Evolutionary conservation across 305 asterid species (phyloP), one percentile per base, ranked within the genome.

Genomic region (Fraxinus latifolia): DNA sequence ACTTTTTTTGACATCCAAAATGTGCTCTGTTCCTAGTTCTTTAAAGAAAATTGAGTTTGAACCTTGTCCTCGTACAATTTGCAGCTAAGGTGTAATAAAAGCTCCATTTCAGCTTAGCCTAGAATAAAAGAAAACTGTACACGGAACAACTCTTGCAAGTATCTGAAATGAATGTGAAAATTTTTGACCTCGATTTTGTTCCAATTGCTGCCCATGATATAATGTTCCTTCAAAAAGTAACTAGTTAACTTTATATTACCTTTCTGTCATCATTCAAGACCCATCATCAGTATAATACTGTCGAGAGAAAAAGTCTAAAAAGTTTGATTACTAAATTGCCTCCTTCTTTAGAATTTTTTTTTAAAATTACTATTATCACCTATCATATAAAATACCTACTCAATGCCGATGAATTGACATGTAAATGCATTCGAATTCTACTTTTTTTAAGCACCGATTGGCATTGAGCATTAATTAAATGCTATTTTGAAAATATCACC

Each of bases 371-470:
- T 53, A 79, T 47, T 50, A 19, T 60, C 29, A 23, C 86, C 74
- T 79, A 67, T 53, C 27, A 76, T 70, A 4, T 17, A 15, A 11
- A 23, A 34, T 14, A 7, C 55, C 71, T 42, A 70, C 77, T 82
- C 33, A 74, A 72, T 31, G 73, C 65, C 36, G 31, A 67, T 83
- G 36, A 83, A 21, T 78, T 42, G 73, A 55, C 73, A 74, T 53
- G 62, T 5, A 71, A 67, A 19, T 70, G 74, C 15, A 9, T 15
- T 12, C 2, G 58, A 47, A 60, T 8, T 21, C 32, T 21, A 60
- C 71, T 1, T 60, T 6, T 21, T 60, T 19, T 60, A 60, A 60
- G 70, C 70, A 60, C 62, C 70, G 7, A 21, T 7, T 60, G 7
- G 62, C 62, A 50, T 1, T 53, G 23, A 60, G 70, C 1, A n/a